Evolutionary conservation across 2,329 filamentous ascomycete species (phyloP).

Genomic region (Karstenula rhodostoma): DNA sequence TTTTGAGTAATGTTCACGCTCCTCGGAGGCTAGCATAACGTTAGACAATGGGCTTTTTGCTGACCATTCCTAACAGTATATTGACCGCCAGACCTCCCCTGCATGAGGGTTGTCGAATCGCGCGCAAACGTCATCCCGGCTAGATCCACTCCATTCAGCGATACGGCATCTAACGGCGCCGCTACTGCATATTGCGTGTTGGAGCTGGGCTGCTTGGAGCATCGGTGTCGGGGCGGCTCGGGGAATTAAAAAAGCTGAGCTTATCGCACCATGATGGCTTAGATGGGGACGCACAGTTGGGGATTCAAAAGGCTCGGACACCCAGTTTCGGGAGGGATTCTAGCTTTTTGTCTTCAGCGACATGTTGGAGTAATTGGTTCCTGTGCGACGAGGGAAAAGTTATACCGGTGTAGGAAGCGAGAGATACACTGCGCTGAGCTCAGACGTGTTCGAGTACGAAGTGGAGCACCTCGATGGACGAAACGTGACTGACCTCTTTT

Average conservation of each 20-base stretch:
- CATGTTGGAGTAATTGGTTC: not conserved
- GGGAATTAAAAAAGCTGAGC: slow-evolving; percentile 7
- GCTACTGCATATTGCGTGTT: slow-evolving; percentile 4
- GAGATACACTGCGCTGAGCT: not conserved
- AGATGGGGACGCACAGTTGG: not conserved
- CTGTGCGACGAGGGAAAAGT: not conserved
- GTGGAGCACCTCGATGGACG: slow-evolving; percentile 12
- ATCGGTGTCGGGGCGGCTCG: slow-evolving; percentile 1
- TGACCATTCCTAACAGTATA: not conserved
- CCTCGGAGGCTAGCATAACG: not conserved
- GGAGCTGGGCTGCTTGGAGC: not conserved
- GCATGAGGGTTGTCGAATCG: not conserved
- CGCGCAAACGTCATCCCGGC: slow-evolving; percentile 6
- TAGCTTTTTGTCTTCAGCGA: not conserved
- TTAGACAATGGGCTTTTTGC: not conserved
- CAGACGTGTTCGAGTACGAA: not conserved
- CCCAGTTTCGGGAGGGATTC: not conserved
- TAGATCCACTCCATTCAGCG: slow-evolving; percentile 3
- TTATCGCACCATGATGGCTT: slow-evolving; percentile 17
- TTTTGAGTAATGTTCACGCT: not conserved
- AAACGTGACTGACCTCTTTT: not conserved
- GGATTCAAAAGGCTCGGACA: not conserved
- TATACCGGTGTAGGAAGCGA: not conserved
- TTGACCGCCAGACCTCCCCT: slow-evolving; percentile 10
- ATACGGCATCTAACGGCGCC: not conserved